Conservation (phyloP, 2,329 filamentous ascomycete species). For the Coleophoma cylindrospora region DNA sequence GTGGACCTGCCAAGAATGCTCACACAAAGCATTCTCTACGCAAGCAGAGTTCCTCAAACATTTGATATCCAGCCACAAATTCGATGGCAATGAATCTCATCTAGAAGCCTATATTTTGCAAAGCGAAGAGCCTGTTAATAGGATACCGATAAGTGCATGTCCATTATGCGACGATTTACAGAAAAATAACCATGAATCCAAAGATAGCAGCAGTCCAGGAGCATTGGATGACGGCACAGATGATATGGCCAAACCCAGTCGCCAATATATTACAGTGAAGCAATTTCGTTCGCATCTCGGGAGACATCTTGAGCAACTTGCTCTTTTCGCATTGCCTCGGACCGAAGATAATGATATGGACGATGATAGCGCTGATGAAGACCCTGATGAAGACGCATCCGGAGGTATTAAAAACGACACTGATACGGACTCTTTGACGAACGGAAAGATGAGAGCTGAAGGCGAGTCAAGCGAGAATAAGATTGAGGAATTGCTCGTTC, state of each 20-base stretch:
- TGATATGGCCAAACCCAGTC: not conserved
- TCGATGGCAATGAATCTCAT: conserved; percentile 6
- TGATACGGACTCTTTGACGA: not conserved
- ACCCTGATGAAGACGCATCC: not conserved
- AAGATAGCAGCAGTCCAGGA: conserved; percentile 2
- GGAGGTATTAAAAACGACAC: not conserved
- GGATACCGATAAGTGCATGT: conserved; percentile 19
- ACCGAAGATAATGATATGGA: not conserved
- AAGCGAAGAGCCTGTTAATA: conserved; percentile 16
- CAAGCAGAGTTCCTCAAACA: conserved; percentile 10
- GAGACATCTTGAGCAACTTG: conserved; percentile 21
- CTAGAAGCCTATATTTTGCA: conserved; percentile 16
- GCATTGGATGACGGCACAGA: conserved; percentile 5
- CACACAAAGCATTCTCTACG: conserved; percentile 4
- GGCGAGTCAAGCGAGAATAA: not conserved
- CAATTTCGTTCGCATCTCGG: conserved; percentile 18
- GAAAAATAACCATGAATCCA: conserved; percentile 4
- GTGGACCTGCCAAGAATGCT: conserved; percentile 22
- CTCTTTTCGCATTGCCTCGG: conserved; percentile 17
- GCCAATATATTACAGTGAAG: conserved; percentile 9
- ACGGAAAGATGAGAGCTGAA: not conserved
- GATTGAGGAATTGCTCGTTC: too few species aligned
- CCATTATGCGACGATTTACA: conserved; percentile 27
- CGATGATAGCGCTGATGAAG: not conserved
- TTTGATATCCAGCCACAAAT: conserved; percentile 6